These are phyloP conservation scores for Phaeosphaeria sp. DNA, from an alignment of 2,329 filamentous ascomycete genomes.

Conservation along the genomic window DNA sequence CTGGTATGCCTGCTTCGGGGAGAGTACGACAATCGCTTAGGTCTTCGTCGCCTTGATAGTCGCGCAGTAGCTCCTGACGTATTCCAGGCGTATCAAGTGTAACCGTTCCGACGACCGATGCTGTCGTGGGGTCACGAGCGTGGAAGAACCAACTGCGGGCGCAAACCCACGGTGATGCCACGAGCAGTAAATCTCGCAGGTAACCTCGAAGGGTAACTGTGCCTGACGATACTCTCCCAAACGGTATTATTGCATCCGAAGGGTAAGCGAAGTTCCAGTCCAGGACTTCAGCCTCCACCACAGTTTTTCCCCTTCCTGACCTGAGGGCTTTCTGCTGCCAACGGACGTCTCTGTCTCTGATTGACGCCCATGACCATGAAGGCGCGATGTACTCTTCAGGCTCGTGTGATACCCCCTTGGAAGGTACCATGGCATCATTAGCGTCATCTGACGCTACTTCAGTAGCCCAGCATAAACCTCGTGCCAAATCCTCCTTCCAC, in stretches of 20 bases:
- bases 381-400: background rate
- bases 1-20: background rate
- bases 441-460: background rate
- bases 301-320: background rate
- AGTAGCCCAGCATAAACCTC: background rate
- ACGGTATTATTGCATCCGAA: too few species aligned
- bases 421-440: background rate
- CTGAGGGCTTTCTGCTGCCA: background rate
- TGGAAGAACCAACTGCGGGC: too few species aligned
- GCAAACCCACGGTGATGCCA: too few species aligned
- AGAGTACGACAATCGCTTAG: too few species aligned
- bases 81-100: background rate
- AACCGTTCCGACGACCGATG: background rate
- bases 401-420: background rate
- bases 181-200: too few species aligned
- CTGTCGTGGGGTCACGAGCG: background rate
- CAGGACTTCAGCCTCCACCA: background rate
- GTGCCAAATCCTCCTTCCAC: background rate
- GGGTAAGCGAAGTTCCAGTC: background rate
- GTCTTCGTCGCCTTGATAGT: too few species aligned
- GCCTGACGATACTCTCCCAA: too few species aligned
- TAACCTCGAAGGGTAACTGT: too few species aligned
- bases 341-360: background rate
- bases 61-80: background rate
- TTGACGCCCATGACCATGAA: background rate